phyloP scores from a whole-genome alignment of 2,329 filamentous ascomycete species.

The Trichoderma atrobrunneum region DNA sequence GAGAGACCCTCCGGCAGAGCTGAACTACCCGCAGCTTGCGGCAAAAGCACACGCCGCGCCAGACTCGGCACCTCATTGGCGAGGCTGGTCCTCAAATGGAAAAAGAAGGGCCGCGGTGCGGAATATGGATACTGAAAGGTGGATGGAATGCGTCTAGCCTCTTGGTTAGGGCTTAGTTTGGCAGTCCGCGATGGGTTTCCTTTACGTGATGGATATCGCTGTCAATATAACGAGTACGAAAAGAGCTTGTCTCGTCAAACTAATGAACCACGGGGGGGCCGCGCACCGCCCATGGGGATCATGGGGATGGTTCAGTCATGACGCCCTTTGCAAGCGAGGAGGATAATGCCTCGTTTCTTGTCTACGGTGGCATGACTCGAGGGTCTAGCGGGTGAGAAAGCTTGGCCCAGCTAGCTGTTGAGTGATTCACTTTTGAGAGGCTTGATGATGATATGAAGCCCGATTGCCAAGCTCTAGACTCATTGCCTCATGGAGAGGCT shows the following conservation, averaged over 20 bases:
- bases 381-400: not conserved
- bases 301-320: not conserved
- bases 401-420: not conserved
- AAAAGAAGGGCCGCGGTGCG: not conserved
- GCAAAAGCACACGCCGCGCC: not conserved
- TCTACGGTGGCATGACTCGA: constrained; percentile 1
- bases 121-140: not conserved
- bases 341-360: not conserved
- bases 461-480: not conserved
- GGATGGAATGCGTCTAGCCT: not conserved
- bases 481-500: constrained; percentile 10
- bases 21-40: not conserved
- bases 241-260: not conserved
- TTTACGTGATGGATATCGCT: constrained; percentile 11
- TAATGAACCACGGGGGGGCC: not conserved
- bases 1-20: not conserved
- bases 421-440: not conserved
- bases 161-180: not conserved
- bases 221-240: not conserved
- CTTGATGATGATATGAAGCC: not conserved
- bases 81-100: not conserved
- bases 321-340: not conserved
- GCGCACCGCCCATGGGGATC: not conserved
- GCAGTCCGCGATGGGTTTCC: not conserved
- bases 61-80: not conserved